These are phyloP conservation scores for Rhodotorula taiwanensis DNA, from an alignment of 768 basidiomycete genomes.

Conservation along the genomic window DNA sequence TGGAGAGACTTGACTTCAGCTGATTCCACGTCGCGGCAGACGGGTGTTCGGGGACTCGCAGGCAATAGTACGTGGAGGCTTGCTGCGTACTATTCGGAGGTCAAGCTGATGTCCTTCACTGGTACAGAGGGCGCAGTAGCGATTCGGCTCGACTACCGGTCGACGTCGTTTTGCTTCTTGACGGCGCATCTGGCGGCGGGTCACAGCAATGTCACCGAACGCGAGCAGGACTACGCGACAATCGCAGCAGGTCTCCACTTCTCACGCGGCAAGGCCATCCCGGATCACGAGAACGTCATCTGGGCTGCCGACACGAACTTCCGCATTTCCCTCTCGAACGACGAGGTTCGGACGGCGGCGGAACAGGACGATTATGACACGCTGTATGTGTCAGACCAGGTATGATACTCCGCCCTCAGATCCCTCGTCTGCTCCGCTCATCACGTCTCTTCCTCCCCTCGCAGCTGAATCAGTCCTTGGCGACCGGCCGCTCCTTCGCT, in stretches of 20 bases:
- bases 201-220: conserved; percentile 76
- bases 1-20: not conserved
- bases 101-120: not conserved
- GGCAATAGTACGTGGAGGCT: conserved; percentile 57
- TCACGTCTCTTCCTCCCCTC: too few relatives aligned
- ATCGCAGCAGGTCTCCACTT: conserved; percentile 79
- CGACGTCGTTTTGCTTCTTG: conserved; percentile 87
- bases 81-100: not conserved
- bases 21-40: conserved; percentile 41
- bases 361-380: conserved; percentile 61
- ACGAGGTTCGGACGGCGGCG: conserved; percentile 64
- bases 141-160: conserved; percentile 82
- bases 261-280: conserved; percentile 77
- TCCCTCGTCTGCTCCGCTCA: not conserved
- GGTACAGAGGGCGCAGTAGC: conserved; percentile 74
- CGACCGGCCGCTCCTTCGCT: conserved; percentile 63
- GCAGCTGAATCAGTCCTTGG: conserved; percentile 68
- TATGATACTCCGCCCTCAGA: conserved; percentile 40
- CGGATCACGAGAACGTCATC: conserved; percentile 87
- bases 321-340: conserved; percentile 79
- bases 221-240: conserved; percentile 80
- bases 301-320: conserved; percentile 97
- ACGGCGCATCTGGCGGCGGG: conserved; percentile 97
- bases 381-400: conserved; percentile 79
- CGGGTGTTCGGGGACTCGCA: conserved; percentile 67